Base-by-base conservation (phyloP, 805 yeast species). In the Barnettozyma salicaria region DNA sequence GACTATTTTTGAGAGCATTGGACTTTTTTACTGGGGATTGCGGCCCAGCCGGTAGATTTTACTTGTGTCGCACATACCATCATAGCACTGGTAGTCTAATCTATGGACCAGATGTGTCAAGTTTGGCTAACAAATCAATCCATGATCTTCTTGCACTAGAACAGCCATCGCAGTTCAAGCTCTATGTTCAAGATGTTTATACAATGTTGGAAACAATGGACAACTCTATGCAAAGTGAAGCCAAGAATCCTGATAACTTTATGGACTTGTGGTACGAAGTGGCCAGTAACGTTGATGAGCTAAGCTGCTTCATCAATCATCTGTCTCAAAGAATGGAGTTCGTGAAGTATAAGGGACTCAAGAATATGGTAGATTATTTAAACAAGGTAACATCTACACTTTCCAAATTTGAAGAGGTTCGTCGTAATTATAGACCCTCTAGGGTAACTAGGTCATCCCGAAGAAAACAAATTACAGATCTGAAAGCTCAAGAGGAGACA, bases 21-120 rank as follows among this genome's bases (percentile, higher is more conserved):
- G 55, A 50, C 29, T 53, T 54, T 27, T 54, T 42, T 24, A 52
- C 53, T 5, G 59, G 59, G 30, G 56, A 51, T 33, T 49, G 47
- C 19, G 55, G 55, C 6, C 22, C 42, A 5, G 45, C 40, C 37
- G 58, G 58, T 7, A 43, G 56, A 14, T 53, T 48, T 36, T 51
- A 27, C 24, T 34, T 53, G 11, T 47, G 51, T 25, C 43, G 56
- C 27, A 40, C 52, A 5, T 49, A 49, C 10, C 47, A 43, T 28
- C 29, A 35, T 14, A 37, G 41, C 8, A 27, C 39, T 12, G 55
- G 53, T 20, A 44, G 44, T 6, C 37, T 50, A 18, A 17, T 47
- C 1, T 22, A 40, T 12, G 34, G 40, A 11, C 13, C 43, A 4
- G 53, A 50, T 17, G 30, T 44, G 20, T 32, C 36, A 10, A 8